phyloP scores from a whole-genome alignment of 83 land plant genomes.

The Picea abies region DNA sequence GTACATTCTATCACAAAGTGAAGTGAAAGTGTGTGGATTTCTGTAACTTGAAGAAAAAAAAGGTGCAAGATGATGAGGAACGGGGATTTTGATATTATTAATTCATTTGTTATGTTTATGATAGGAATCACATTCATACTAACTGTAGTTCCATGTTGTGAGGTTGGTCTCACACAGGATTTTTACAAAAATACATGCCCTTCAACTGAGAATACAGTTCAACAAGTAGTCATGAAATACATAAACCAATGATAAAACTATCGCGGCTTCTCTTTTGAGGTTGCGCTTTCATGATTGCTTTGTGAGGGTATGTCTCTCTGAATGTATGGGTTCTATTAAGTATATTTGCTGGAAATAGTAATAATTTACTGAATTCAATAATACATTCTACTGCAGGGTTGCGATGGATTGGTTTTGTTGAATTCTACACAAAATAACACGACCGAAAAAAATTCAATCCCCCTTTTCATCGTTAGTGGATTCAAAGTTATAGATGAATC shows the following conservation, averaged over 20 bases:
- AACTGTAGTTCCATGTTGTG: too few species aligned
- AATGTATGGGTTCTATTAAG: too few species aligned
- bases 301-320: conserved; percentile 30
- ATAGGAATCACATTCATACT: too few species aligned
- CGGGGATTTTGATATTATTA: too few species aligned
- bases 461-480: conserved; percentile 38
- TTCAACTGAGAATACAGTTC: conserved; percentile 18
- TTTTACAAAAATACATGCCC: conserved; percentile 42
- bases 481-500: conserved; percentile 61
- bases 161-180: conserved; percentile 7
- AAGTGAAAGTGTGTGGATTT: too few species aligned
- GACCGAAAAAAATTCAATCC: conserved; percentile 54
- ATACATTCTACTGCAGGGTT: conserved; percentile 38
- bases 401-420: conserved; percentile 63
- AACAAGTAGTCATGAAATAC: conserved; percentile 19
- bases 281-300: conserved; percentile 60
- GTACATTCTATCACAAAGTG: too few species aligned
- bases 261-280: conserved; percentile 35
- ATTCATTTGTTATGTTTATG: too few species aligned
- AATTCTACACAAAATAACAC: conserved; percentile 31
- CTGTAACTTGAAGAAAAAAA: too few species aligned
- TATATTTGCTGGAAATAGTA: not conserved
- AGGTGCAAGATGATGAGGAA: too few species aligned
- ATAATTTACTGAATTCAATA: not conserved
- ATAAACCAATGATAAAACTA: conserved; percentile 15